phyloP scores from a whole-genome alignment of 2,329 filamentous ascomycete species.

The Fusarium sp. region DNA sequence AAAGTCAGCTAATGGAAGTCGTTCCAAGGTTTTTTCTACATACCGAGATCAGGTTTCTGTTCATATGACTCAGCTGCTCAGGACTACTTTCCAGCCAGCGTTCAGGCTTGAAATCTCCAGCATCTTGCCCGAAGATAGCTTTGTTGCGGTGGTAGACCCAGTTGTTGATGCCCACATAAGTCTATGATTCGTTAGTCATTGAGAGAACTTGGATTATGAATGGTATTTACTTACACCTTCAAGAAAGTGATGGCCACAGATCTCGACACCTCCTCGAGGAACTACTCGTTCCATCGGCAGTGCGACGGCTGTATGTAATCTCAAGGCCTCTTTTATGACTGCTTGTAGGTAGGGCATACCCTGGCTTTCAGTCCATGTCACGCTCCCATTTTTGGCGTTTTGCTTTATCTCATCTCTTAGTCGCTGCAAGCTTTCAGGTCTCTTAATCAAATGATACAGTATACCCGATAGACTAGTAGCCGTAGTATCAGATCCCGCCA shows the following conservation, averaged over 20 bases:
- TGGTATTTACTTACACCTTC: not conserved
- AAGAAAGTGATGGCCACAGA: not conserved
- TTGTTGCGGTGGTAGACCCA: slow-evolving; percentile 14
- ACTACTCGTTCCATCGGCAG: slow-evolving; percentile 15
- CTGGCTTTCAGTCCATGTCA: not conserved
- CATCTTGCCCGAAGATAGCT: slow-evolving; percentile 1
- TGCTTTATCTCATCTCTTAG: not conserved
- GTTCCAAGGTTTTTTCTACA: rapidly evolving
- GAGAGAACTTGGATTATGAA: too few relatives aligned
- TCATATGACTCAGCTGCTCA: not conserved
- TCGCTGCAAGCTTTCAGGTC: not conserved
- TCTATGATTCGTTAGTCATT: not conserved
- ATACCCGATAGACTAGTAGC: slow-evolving; percentile 3
- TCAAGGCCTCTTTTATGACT: slow-evolving; percentile 6
- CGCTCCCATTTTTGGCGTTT: not conserved
- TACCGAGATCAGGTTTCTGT: slow-evolving; percentile 13
- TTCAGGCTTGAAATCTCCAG: slow-evolving; percentile 2
- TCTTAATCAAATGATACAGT: not conserved
- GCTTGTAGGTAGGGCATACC: slow-evolving; percentile 10
- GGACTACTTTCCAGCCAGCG: slow-evolving; percentile 7
- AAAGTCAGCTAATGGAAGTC: too few relatives aligned
- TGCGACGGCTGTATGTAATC: slow-evolving; percentile 6
- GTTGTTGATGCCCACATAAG: not conserved
- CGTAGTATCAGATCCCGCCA: slow-evolving; percentile 6
- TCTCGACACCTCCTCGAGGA: not conserved